These are phyloP conservation scores for Neophaeococcomyces mojaviensis DNA, from an alignment of 2,329 filamentous ascomycete genomes.

Conservation along the genomic window DNA sequence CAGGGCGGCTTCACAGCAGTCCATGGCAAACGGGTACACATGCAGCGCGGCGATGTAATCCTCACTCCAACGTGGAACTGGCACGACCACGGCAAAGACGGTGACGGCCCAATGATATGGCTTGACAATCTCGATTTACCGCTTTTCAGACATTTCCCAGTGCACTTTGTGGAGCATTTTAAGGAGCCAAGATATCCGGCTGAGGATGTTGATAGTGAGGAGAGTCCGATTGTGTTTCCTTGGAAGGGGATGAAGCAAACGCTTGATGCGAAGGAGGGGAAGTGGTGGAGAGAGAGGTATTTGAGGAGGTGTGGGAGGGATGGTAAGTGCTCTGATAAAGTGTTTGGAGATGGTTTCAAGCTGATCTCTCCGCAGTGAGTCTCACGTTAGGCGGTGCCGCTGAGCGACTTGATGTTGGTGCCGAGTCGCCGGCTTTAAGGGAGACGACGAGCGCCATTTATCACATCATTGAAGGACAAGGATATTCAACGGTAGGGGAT, in stretches of 20 bases:
- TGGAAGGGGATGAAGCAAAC: constrained; percentile 39
- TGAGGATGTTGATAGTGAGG: constrained; percentile 24
- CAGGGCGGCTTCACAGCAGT: constrained; percentile 51
- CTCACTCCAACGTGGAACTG: constrained; percentile 53
- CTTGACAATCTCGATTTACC: constrained; percentile 51
- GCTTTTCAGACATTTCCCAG: constrained; percentile 42
- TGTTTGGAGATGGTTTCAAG: background rate
- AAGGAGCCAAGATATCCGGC: constrained; percentile 43
- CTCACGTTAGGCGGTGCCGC: constrained; percentile 27
- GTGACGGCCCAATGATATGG: constrained; percentile 49
- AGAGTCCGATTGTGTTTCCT: constrained; percentile 37
- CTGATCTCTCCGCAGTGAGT: constrained; percentile 10
- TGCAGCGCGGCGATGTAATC: constrained; percentile 49
- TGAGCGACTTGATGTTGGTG: constrained; percentile 35
- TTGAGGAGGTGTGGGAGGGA: constrained; percentile 27
- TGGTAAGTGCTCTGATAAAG: constrained; percentile 7
- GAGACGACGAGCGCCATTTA: constrained; percentile 49
- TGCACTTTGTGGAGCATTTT: constrained; percentile 50
- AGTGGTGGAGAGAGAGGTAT: constrained; percentile 29
- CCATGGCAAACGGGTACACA: constrained; percentile 45
- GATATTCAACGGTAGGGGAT: constrained; percentile 26
- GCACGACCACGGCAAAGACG: constrained; percentile 55
- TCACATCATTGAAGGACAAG: constrained; percentile 45
- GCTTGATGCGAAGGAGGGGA: constrained; percentile 29
- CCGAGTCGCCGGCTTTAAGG: constrained; percentile 31